Conservation (phyloP, 345 rosid genomes). For the Acer campestre region DNA sequence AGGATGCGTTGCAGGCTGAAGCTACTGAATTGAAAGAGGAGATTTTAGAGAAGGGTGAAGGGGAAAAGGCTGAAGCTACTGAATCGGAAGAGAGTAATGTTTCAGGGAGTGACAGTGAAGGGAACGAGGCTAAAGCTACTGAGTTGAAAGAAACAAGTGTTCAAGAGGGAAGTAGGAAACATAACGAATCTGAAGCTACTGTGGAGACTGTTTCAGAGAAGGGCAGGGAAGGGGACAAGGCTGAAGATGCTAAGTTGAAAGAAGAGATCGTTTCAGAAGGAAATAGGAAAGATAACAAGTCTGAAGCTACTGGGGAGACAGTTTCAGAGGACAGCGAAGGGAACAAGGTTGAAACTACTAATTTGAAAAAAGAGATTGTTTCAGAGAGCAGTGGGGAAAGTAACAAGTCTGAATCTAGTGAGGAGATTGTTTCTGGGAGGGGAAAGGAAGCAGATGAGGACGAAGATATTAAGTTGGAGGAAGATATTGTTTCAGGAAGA, state of each 20-base stretch:
- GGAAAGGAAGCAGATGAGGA: background rate
- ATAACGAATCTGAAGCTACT: slow-evolving; percentile 21
- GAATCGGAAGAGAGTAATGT: slow-evolving; percentile 24
- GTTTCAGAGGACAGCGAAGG: slow-evolving; percentile 19
- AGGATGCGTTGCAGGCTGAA: slow-evolving; percentile 28
- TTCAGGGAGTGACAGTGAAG: slow-evolving; percentile 31
- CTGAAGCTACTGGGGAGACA: slow-evolving; percentile 29
- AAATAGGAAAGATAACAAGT: slow-evolving; percentile 8
- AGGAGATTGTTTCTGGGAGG: background rate
- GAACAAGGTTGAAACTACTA: background rate
- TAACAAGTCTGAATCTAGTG: background rate
- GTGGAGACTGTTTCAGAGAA: slow-evolving; percentile 29
- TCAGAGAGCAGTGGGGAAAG: background rate
- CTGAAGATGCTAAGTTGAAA: background rate
- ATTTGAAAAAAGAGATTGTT: background rate
- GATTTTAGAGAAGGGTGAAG: slow-evolving; percentile 34
- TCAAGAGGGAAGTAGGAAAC: slow-evolving; percentile 12
- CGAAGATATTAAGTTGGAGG: slow-evolving; percentile 1
- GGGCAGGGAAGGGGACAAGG: background rate
- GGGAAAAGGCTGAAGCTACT: slow-evolving; percentile 30
- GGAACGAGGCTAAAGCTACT: background rate
- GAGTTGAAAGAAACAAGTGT: slow-evolving; percentile 8
- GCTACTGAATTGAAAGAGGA: slow-evolving; percentile 24
- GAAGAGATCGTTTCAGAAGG: slow-evolving; percentile 15
- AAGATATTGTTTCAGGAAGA: slow-evolving; percentile 4